A percentile compares a stretch with the other conserved stretches of the same genome.
Conservation (phyloP, 768 basidiomycete genomes). For the Mycena galopus region DNA sequence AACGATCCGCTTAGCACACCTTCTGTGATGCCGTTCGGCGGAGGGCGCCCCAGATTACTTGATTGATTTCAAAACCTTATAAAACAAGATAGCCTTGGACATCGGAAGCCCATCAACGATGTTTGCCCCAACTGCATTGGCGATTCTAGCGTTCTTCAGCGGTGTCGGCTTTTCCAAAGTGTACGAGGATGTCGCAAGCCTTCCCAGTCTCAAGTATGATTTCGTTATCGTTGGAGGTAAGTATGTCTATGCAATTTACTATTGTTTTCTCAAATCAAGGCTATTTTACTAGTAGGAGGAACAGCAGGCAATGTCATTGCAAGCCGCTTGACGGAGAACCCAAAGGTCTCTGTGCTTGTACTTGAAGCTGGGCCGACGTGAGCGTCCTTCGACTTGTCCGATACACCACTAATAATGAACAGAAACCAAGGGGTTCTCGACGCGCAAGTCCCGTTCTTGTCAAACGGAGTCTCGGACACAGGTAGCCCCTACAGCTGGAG, state of each 20-base stretch:
- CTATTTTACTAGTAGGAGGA: slow-evolving; percentile 3
- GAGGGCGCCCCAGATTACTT: background rate
- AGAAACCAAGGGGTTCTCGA: slow-evolving; percentile 8
- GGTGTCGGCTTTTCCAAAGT: slow-evolving; percentile 12
- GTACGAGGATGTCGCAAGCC: slow-evolving; percentile 13
- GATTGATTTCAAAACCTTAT: slow-evolving; percentile 1
- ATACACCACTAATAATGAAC: slow-evolving; percentile 4
- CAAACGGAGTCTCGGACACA: background rate
- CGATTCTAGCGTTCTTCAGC: slow-evolving; percentile 14
- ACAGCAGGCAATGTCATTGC: slow-evolving; percentile 1
- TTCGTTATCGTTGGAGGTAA: slow-evolving; percentile 18
- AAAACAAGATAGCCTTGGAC: slow-evolving; percentile 2
- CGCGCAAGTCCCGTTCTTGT: slow-evolving; percentile 9
- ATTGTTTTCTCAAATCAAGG: background rate
- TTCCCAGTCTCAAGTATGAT: slow-evolving; percentile 13
- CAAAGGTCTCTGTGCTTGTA: slow-evolving; percentile 9
- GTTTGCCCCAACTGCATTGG: slow-evolving; percentile 10
- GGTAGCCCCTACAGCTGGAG: slow-evolving; percentile 10
- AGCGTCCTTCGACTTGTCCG: slow-evolving; percentile 2
- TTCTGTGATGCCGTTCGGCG: too few species aligned
- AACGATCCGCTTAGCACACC: too few species aligned
- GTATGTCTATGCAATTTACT: background rate
- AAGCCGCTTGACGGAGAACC: slow-evolving; percentile 4
- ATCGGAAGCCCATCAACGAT: slow-evolving; percentile 5
- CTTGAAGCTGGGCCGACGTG: slow-evolving; percentile 17